Base-by-base conservation (phyloP, 805 yeast species). In the Candida oleophila region DNA sequence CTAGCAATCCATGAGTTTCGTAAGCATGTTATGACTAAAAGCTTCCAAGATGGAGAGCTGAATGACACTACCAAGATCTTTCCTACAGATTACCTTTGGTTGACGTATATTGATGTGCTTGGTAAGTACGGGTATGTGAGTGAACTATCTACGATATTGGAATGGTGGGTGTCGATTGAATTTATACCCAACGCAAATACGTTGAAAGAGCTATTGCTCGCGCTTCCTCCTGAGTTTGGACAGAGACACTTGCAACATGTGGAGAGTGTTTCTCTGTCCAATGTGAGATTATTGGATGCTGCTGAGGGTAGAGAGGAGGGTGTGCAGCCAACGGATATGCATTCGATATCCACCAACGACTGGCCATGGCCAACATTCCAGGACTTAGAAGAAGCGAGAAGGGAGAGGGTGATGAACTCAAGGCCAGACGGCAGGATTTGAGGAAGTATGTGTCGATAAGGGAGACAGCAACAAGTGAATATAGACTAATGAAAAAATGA, bases 1-100 rank as follows among this genome's bases (percentile, higher is more conserved):
- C 68, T 81, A 21, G 82, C 87, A 0, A 69, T 82, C 2, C 73
- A 69, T 34, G 87, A 84, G 57, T 78, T 84, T 61, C 73, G 78
- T 47, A 68, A 72, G 1, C 64, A 76, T 36, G 73, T 60, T 3
- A 49, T 53, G 38, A 36, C 38, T 3, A 46, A 50, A 3, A 45
- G 32, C 9, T 32, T 43, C 14, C 36, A 20, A 2, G 39, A 38
- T 21, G 41, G 48, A 15, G 38, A 8, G 22, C 42, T 37, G 30
- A 48, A 50, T n/a, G 19, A 44, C 20, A 50, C 49, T 9, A 8
- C 45, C 11, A 42, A 45, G 19, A 42, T 80, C 0, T 64, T 61
- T 33, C 86, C 87, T 0, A 64, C 71, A 3, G 72, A 73, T 38
- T 59, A 60, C 19, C 60, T 83, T 25, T 76, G 89, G 74, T 68